Percentiles rank a stretch among this genome's conserved stretches.
phyloP scores from a whole-genome alignment of 164 flowering plant species.

The Saururus chinensis region DNA sequence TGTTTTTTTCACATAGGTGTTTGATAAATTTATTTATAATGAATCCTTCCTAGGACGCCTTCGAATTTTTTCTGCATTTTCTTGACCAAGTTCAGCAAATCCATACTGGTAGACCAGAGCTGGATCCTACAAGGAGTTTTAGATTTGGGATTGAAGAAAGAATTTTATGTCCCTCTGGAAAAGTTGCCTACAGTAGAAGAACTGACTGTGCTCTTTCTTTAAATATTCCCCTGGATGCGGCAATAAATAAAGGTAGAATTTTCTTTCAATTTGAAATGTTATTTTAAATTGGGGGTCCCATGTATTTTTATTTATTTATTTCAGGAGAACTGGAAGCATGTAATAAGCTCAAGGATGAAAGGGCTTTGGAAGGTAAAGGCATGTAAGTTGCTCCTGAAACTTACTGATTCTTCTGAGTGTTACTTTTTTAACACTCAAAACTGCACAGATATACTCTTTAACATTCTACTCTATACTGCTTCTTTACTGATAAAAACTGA shows the following conservation, averaged over 20 bases:
- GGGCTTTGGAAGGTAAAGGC: conserved; percentile 49
- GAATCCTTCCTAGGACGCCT: conserved; percentile 55
- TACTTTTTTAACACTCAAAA: not conserved
- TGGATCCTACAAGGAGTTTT: conserved; percentile 84
- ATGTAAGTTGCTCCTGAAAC: conserved; percentile 42
- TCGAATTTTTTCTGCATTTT: conserved; percentile 90
- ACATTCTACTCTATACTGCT: not conserved
- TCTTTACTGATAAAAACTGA: not conserved
- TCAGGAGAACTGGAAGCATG: conserved; percentile 76
- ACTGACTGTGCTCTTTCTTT: conserved; percentile 78
- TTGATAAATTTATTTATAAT: not conserved
- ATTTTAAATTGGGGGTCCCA: too few relatives aligned
- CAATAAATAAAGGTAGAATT: conserved; percentile 70
- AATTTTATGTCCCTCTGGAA: conserved; percentile 78
- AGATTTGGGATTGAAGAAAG: conserved; percentile 96
- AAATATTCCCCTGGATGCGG: conserved; percentile 77
- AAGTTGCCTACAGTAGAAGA: conserved; percentile 85
- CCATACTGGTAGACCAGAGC: conserved; percentile 45
- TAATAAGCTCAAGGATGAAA: conserved; percentile 57
- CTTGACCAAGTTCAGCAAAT: conserved; percentile 88
- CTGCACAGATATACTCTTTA: not conserved
- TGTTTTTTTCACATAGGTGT: not conserved
- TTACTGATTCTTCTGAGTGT: not conserved
- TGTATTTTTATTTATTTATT: conserved; percentile 3
- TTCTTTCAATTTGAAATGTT: not conserved